Evolutionary conservation across 176 grass and related monocot genomes (phyloP), one percentile per base, ranked within the genome.

Genomic region (Oryza glaberrima): DNA sequence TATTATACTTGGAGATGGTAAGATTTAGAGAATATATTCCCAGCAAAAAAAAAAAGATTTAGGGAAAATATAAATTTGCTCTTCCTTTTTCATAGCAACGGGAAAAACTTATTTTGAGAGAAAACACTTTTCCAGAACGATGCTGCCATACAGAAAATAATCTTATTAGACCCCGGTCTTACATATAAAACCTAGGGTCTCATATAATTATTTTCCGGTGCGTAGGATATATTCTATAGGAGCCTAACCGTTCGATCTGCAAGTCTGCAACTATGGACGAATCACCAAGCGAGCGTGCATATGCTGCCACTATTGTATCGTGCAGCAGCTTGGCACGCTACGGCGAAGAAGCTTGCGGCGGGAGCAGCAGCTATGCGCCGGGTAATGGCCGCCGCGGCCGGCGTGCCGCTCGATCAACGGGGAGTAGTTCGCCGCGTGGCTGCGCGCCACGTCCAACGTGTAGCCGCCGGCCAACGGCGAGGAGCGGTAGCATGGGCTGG

Each of bases 371-470:
- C 23, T 26, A 66, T 66, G 23, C 11, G 11, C 4, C 25, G 64
- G 64, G 23, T 30, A 66, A 5, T 22, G 64, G 9, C 25, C 13
- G 3, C 12, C 13, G 3, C 12, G 13, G 13, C 13, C 23, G 79
- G 41, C 67, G 58, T 83, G 81, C 82, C 82, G 72, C 72, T 75
- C 60, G 60, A 83, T 75, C 82, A 83, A 67, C 70, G 82, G 82
- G 3, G 82, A 83, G 82, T 83, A 83, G 71, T 75, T 83, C 28
- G 2, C 82, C 43, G 82, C 71, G 60, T 83, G 72, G 72, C 72
- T 75, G 72, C 19, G 72, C 43, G 72, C 82, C 71, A 22, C 82
- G 5, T 73, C 72, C 17, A 13, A 20, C 30, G 65, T 38, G 66
- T 76, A 76, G 77, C 49, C 15, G 26, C 70, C 25, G 23, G 11